Base-by-base conservation (phyloP, 2,329 filamentous ascomycete genomes). In the Diaporthe ampelina region DNA sequence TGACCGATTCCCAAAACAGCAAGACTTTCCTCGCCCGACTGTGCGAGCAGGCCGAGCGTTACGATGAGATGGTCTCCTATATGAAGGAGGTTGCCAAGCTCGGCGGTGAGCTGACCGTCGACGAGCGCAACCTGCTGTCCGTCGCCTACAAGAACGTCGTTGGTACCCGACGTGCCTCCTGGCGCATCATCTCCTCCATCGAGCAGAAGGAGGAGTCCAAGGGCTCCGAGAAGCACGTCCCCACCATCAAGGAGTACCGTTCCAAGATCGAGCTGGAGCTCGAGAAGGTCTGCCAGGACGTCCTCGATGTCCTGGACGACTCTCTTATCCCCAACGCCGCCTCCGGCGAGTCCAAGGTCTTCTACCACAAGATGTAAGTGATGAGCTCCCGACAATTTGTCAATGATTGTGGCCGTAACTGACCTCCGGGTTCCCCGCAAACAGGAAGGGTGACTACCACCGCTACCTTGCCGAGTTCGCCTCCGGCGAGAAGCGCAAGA, bases 101-200 rank as follows among this genome's bases (percentile, higher is more conserved):
- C 80, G 91, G 90, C 80, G 90, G 91, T 82, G 94, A 95, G 87
- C 93, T 96, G 82, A 93, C 92, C 78, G 96, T 98, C 81, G 96
- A 98, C 86, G 97, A 99, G 93, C 95, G 96, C 56, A 98, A 98
- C 89, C 94, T 99, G 78, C 93, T 99, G 79, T 98, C 95, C 79
- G 97, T 98, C 83, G 96, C 96, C 85, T 99, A 99, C 93, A 99
- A 99, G 94, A 99, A 99, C 88, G 97, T 99, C 76, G 95, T 99
- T 82, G 96, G 97, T 82, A 97, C 97, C 84, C 94, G 96, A 86
- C 96, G 97, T 92, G 96, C 96, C 84, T 98, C 95, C 82, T 99
- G 96, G 96, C 93, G 96, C 88, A 98, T 99, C 88, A 97, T 99
- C 88, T 97, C 95, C 84, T 98, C 97, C 84, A 98, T 99, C 87